Conservation (phyloP, 2,329 filamentous ascomycete species). For the Oidium heveae region DNA sequence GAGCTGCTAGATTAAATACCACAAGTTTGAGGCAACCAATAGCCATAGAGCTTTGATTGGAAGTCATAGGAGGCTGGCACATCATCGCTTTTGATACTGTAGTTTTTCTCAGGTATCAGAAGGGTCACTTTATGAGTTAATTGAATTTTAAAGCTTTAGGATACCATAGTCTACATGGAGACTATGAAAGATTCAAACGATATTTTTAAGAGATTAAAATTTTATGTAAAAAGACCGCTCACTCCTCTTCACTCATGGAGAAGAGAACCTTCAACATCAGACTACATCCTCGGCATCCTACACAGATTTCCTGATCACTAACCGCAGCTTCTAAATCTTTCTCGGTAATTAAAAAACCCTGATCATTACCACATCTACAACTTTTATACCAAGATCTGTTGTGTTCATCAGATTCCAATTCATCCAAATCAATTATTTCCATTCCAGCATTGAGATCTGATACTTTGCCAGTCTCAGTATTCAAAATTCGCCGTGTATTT, state of each 20-base stretch:
- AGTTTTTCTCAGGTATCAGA: not conserved
- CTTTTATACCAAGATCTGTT: conserved; percentile 24
- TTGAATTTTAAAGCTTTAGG: no score
- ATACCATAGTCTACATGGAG: no score
- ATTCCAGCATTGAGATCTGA: conserved; percentile 28
- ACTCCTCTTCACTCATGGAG: conserved; percentile 13
- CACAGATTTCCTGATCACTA: conserved; percentile 34
- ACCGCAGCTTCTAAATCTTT: conserved; percentile 31
- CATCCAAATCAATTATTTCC: conserved; percentile 39
- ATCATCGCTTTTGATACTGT: conserved; percentile 1
- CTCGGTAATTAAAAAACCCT: conserved; percentile 33
- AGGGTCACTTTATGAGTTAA: no score
- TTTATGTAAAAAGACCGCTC: no score
- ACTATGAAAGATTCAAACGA: no score
- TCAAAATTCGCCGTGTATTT: conserved; percentile 6
- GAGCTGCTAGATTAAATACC: conserved; percentile 12
- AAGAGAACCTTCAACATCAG: conserved; percentile 41
- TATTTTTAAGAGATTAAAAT: no score
- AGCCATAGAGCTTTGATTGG: conserved; percentile 13
- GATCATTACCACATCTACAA: conserved; percentile 38
- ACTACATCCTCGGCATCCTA: conserved; percentile 41
- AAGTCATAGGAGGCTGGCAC: conserved; percentile 15
- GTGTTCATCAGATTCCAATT: conserved; percentile 27
- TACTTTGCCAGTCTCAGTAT: conserved; percentile 3
- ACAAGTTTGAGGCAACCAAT: conserved; percentile 16